Percentiles rank a stretch among this genome's conserved stretches.
Evolutionary conservation across 23 red algal genomes (phyloP).

Genomic region (Porphyridium purpureum): DNA sequence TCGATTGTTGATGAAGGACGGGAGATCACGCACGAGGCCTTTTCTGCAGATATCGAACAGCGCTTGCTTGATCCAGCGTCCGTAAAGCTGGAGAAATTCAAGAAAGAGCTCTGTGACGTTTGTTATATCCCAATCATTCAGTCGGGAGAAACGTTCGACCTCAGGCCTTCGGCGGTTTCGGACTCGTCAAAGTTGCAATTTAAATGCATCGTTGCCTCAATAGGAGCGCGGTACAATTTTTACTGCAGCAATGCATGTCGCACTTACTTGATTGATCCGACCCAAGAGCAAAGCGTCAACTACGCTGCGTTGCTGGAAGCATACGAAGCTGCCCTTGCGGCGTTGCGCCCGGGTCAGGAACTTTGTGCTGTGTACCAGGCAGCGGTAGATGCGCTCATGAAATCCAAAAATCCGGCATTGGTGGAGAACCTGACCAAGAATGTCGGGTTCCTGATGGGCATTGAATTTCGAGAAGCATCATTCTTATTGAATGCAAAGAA

Average conservation of each 20-base stretch:
- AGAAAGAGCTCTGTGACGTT: slow-evolving; percentile 70
- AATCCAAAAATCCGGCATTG: slow-evolving; percentile 21
- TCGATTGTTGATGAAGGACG: slow-evolving; percentile 70
- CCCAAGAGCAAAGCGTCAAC: slow-evolving; percentile 24
- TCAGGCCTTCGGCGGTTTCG: slow-evolving; percentile 66
- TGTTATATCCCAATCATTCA: slow-evolving; percentile 92
- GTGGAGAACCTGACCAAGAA: slow-evolving; percentile 30
- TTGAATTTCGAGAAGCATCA: slow-evolving; percentile 86
- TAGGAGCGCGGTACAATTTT: slow-evolving; percentile 69
- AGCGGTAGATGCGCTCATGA: slow-evolving; percentile 14
- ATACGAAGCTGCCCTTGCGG: slow-evolving; percentile 32
- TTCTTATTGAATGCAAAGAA: slow-evolving; percentile 73
- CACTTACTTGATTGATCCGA: slow-evolving; percentile 62
- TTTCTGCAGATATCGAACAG: slow-evolving; percentile 57
- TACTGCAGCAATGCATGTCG: slow-evolving; percentile 77
- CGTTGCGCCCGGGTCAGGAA: slow-evolving; percentile 33
- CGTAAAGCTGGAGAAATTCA: slow-evolving; percentile 19
- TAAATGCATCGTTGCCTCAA: slow-evolving; percentile 54
- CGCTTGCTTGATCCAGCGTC: slow-evolving; percentile 43
- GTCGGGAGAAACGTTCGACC: slow-evolving; percentile 53
- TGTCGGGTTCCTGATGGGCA: slow-evolving; percentile 85
- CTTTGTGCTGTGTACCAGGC: slow-evolving; percentile 48
- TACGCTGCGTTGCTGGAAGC: slow-evolving; percentile 51
- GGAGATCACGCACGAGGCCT: slow-evolving; percentile 32
- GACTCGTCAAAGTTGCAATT: slow-evolving; percentile 31